These are phyloP conservation scores for Yamadazyma olivae DNA, from an alignment of 805 yeast genomes.

Conservation along the genomic window DNA sequence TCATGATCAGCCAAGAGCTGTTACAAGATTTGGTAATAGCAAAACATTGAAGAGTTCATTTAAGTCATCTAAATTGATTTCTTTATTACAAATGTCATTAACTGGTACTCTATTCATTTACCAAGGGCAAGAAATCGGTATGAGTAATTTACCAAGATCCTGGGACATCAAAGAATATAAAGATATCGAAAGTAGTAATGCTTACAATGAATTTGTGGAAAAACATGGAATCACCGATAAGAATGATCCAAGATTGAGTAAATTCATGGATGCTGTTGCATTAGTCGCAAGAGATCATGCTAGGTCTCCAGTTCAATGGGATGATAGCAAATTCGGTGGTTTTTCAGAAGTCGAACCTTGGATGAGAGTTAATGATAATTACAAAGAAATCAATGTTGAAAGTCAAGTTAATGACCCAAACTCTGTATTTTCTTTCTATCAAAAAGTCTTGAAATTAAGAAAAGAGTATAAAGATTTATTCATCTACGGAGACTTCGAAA, in stretches of 20 bases:
- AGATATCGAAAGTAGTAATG: conserved; percentile 48
- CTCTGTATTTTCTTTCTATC: conserved; percentile 47
- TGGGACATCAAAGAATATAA: conserved; percentile 50
- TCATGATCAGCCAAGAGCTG: conserved; percentile 57
- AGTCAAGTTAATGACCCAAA: conserved; percentile 43
- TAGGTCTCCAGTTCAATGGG: conserved; percentile 60
- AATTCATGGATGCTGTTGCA: conserved; percentile 31
- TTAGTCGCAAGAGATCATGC: conserved; percentile 50
- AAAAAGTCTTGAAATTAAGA: conserved; percentile 40
- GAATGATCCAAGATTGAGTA: conserved; percentile 9
- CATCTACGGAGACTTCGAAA: conserved; percentile 44
- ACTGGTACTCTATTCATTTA: conserved; percentile 56
- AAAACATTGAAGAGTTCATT: conserved; percentile 22
- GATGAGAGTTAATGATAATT: conserved; percentile 51
- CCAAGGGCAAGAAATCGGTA: conserved; percentile 63
- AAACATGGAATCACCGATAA: conserved; percentile 21
- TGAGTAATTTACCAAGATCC: conserved; percentile 44
- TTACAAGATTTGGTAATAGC: conserved; percentile 50
- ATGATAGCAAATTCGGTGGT: conserved; percentile 40
- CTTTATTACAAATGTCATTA: conserved; percentile 42
- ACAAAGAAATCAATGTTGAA: conserved; percentile 46
- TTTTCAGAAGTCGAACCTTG: conserved; percentile 50
- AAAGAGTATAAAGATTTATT: conserved; percentile 42
- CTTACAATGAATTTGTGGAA: conserved; percentile 29
- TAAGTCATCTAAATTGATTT: conserved; percentile 47